Evolutionary conservation across 148 eudicot species (phyloP), one percentile per base, ranked within the genome.

Genomic region (Rhododendron griersonianum): DNA sequence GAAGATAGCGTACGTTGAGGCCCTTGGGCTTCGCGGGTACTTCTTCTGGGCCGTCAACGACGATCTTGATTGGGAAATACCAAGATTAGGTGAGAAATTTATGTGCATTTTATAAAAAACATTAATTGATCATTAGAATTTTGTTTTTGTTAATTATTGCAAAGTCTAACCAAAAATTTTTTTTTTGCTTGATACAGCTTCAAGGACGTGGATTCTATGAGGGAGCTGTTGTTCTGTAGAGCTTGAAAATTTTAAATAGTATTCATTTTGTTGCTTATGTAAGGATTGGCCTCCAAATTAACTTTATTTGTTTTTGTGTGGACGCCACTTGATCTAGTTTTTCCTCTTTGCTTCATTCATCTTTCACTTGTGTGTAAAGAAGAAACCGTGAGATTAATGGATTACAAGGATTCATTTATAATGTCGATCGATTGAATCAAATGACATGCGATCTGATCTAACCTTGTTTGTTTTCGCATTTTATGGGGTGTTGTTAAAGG

Each of bases 11-110:
- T 92, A 88, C 81, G 92, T 92, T 71, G 69, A 84, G 69, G 80
- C 73, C 19, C 90, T 86, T 78, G 83, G 87, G 4, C 83, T 92
- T 71, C 80, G 92, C 6, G 92, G 94, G 10, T 88, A 91, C 85
- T 92, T 92, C 87, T 91, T 92, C 84, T 92, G 94, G 94, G 92
- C 94, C n/a, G 50, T 89, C 33, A 82, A 87, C 76, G 86, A 86
- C 83, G 94, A 92, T 86, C 79, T 84, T 47, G 84, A 91, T 9
- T 91, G 90, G 91, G 86, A 53, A 44, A 89, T 92, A 61, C 91
- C 94, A 5, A 86, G 74, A 86, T 39, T 50, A 89, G 92, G 93
- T 92, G 88, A 71, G 25, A 30, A 71, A 11, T 71, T 14, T n/a
- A 47, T 65, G 3, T 65, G 30, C 71, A n/a, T 63, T 21, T 5